A percentile compares a stretch with the other conserved stretches of the same genome.
Evolutionary conservation across 257 asterid genomes (phyloP).

Genomic region (Ballota nigra): DNA sequence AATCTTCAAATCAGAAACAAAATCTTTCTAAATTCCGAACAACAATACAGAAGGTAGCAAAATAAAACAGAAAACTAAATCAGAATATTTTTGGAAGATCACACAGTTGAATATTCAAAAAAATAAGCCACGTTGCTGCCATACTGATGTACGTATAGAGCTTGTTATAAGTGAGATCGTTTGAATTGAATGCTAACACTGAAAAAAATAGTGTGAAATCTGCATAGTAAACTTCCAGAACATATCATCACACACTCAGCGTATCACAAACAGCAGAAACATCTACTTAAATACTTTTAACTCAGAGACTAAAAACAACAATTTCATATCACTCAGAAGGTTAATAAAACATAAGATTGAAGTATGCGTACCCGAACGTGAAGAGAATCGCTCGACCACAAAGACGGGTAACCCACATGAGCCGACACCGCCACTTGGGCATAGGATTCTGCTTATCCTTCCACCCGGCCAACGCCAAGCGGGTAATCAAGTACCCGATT

Average conservation of each 20-base stretch:
- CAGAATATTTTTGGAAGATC: not conserved
- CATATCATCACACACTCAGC: conserved; percentile 2
- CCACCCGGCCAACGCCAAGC: conserved; percentile 72
- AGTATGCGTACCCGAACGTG: conserved; percentile 69
- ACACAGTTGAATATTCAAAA: not conserved
- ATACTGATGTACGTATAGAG: not conserved
- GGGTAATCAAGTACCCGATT: conserved; percentile 67
- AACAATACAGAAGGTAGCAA: not conserved
- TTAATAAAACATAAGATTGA: not conserved
- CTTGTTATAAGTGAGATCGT: not conserved
- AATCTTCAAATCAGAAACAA: not conserved
- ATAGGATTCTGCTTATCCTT: conserved; percentile 72
- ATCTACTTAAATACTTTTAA: not conserved
- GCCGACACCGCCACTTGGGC: conserved; percentile 83
- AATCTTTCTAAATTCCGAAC: not conserved
- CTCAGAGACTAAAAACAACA: not conserved
- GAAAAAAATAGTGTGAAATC: not conserved
- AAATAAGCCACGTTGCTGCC: not conserved
- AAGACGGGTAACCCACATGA: conserved; percentile 87
- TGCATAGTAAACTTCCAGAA: not conserved
- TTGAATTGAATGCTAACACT: conserved; percentile 1
- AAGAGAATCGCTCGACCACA: conserved; percentile 76
- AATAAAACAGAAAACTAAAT: not conserved
- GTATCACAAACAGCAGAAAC: not conserved
- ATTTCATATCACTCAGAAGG: not conserved